Evolutionary conservation across 2,329 filamentous ascomycete species (phyloP).

Genomic region (Aspergillus intermedius): DNA sequence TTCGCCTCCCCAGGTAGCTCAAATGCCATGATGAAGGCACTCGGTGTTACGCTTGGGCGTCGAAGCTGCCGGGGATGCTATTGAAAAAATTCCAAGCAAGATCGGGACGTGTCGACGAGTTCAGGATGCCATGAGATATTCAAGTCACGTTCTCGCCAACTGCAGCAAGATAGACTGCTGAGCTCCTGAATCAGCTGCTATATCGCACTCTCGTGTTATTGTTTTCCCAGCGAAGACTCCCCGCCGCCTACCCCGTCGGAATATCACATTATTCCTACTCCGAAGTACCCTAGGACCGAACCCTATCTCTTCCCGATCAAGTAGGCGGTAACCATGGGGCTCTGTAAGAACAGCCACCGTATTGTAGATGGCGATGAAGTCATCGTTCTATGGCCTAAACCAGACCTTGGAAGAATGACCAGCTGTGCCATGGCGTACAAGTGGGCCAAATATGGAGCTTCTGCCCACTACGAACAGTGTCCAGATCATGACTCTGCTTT

Average conservation of each 20-base stretch:
- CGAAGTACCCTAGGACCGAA: conserved; percentile 23
- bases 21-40: conserved; percentile 55
- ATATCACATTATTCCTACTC: conserved; percentile 14
- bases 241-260: conserved; percentile 6
- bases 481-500: not conserved
- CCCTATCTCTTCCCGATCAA: conserved; percentile 14
- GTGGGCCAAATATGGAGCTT: not conserved
- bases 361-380: conserved; percentile 1
- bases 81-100: not conserved
- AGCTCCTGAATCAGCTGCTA: not conserved
- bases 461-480: not conserved
- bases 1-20: conserved; percentile 78
- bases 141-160: not conserved
- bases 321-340: not conserved
- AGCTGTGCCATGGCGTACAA: not conserved
- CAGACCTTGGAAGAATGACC: not conserved
- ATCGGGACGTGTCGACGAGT: not conserved
- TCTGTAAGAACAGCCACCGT: not conserved
- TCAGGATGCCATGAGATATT: conserved; percentile 4
- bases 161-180: not conserved
- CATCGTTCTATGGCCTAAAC: not conserved
- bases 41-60: not conserved
- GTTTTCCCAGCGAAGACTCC: conserved; percentile 13
- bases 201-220: not conserved
- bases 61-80: not conserved